Evolutionary conservation across 2,329 filamentous ascomycete genomes (phyloP), one percentile per base, ranked within the genome.

Genomic region (Lachnellula hyalina): DNA sequence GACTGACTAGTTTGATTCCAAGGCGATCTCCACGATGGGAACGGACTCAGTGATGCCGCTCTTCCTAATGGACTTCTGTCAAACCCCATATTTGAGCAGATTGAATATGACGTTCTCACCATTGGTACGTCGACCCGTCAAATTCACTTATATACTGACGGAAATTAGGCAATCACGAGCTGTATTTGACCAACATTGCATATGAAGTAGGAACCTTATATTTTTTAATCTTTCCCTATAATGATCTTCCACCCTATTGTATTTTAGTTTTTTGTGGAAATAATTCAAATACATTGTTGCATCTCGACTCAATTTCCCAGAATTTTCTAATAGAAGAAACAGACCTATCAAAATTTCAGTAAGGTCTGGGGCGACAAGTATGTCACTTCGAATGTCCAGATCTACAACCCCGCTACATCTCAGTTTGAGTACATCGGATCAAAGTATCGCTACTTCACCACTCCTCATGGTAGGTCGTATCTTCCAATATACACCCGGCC

Each of bases 301-400:
- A 15, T 21, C 28, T 34, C 2, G 14, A 15, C 8, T 14, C 3
- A 44, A 23, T 35, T 49, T 6, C 5, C 1, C 6, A 21, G 28
- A n/a, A 12, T 4, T 5, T 14, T 36, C 36, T 50, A n/a, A 50
- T 8, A 12, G 5, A 21, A 41, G 19, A 12, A 17, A 35, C 17
- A 62, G 61, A 62, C 62, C 28, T 78, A 84, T 57, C 81, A 82
- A 49, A 96, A 90, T 0, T 87, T 96, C 5, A 89, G 89, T 5
- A 86, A 89, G 67, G 96, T 90, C 73, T 81, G 81, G 57, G 81
- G 63, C 28, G 60, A 84, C 38, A 85, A 81, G 55, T 96, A 96
- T 63, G 75, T 96, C n/a, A 89, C 92, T 8, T 96, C 90, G 2
- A 97, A 97, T 64, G 79, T 97, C 45, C 91, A 97, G 66, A 95